Evolutionary conservation across 257 asterid genomes (phyloP).

Genomic region (Nicotiana tomentosiformis): DNA sequence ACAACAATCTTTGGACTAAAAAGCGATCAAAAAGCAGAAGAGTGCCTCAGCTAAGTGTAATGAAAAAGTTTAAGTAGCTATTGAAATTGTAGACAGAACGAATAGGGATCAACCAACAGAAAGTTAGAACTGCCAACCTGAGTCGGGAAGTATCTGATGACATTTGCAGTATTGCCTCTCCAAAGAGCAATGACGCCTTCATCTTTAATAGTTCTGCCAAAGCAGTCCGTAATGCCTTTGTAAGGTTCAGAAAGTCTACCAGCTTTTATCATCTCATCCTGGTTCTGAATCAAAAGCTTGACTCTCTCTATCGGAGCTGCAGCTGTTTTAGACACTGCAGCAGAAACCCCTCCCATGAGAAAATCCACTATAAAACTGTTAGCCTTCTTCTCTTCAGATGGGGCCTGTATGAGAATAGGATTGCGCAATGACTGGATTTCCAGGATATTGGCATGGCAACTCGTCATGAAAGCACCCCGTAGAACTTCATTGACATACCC

Average conservation of each 20-base stretch:
- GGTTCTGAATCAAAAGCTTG: constrained; percentile 74
- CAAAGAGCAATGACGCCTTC: constrained; percentile 68
- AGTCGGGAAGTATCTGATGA: constrained; percentile 77
- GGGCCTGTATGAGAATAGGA: constrained; percentile 42
- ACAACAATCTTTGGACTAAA: not conserved
- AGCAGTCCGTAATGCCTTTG: constrained; percentile 68
- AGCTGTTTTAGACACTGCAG: constrained; percentile 65
- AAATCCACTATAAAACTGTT: constrained; percentile 52
- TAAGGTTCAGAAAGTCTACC: constrained; percentile 68
- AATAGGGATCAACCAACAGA: not conserved
- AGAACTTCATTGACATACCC: constrained; percentile 47
- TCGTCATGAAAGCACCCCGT: constrained; percentile 19
- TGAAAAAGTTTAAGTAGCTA: not conserved
- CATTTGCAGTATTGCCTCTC: constrained; percentile 75
- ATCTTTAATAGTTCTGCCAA: constrained; percentile 58
- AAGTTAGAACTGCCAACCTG: constrained; percentile 38
- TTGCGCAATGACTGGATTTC: constrained; percentile 26
- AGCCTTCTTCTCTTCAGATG: constrained; percentile 38
- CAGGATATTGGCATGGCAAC: constrained; percentile 20
- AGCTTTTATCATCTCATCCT: constrained; percentile 70
- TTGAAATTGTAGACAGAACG: not conserved
- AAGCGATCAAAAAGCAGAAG: not conserved
- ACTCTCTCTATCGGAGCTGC: constrained; percentile 86
- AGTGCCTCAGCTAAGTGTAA: not conserved
- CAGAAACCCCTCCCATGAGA: constrained; percentile 88